Evolutionary conservation across 371 early-diverging fungal species (phyloP).

Genomic region (Mucor irregularis): DNA sequence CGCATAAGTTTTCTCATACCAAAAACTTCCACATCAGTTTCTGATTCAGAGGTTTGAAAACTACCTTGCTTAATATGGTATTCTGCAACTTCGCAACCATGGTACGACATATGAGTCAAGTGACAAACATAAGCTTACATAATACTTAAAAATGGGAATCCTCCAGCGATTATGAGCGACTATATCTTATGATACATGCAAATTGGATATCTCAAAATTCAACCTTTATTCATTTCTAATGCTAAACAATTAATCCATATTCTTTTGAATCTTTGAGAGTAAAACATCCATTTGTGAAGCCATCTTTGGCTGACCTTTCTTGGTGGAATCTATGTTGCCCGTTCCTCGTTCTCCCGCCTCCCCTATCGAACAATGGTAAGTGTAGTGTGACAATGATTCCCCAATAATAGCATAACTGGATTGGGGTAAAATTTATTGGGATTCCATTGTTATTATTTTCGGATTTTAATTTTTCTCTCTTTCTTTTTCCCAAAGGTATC

Average conservation of each 20-base stretch:
- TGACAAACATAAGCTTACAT: too few species aligned
- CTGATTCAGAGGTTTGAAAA: too few species aligned
- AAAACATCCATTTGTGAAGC: constrained; percentile 64
- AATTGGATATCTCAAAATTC: too few species aligned
- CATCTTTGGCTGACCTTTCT: constrained; percentile 66
- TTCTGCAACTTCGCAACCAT: too few species aligned
- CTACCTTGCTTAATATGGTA: too few species aligned
- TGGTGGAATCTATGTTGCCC: constrained; percentile 88
- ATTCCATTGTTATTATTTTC: not conserved
- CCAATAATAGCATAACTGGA: not conserved
- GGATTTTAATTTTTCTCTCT: not conserved
- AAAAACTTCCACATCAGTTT: too few species aligned
- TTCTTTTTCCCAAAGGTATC: constrained; percentile 70
- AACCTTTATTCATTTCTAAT: too few species aligned
- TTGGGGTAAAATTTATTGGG: constrained; percentile 2
- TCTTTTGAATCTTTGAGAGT: constrained; percentile 58
- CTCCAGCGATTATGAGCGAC: too few species aligned
- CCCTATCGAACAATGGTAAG: constrained; percentile 56
- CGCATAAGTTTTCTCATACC: too few species aligned
- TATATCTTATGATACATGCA: too few species aligned
- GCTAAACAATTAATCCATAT: constrained; percentile 11
- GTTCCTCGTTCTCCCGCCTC: constrained; percentile 69
- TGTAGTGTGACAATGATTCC: not conserved
- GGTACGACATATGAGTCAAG: too few species aligned
- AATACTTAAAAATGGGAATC: too few species aligned